These are phyloP conservation scores for Ostreobium quekettii DNA, from an alignment of 139 green algal species.

Conservation along the genomic window DNA sequence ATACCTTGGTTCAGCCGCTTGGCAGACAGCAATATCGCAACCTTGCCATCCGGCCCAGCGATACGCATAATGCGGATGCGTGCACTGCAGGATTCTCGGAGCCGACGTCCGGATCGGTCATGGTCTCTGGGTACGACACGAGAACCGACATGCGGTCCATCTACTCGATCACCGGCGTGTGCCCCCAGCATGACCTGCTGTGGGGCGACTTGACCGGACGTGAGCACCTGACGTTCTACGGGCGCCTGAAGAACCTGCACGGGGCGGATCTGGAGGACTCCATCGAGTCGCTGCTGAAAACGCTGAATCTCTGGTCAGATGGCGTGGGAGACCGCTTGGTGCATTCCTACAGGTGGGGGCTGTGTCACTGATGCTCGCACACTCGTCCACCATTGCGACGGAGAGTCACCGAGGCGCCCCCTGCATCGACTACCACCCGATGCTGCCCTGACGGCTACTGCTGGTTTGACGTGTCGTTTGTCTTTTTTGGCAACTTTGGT, in stretches of 20 bases:
- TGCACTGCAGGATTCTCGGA: constrained; percentile 44
- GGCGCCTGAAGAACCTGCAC: constrained; percentile 68
- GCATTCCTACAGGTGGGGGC: constrained; percentile 10
- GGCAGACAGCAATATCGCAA: too few relatives aligned
- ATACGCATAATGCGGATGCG: not conserved
- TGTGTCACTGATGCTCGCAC: too few relatives aligned
- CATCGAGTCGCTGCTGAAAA: constrained; percentile 23
- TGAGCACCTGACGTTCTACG: constrained; percentile 92
- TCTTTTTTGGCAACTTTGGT: not conserved
- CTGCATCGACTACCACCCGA: too few relatives aligned
- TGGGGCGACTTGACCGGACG: constrained; percentile 74
- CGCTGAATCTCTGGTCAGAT: constrained; percentile 21
- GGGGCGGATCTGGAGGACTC: constrained; percentile 20
- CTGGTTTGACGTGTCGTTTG: not conserved
- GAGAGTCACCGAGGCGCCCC: too few relatives aligned
- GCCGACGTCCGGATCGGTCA: constrained; percentile 33
- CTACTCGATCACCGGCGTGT: constrained; percentile 62
- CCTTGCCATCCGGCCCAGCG: too few relatives aligned
- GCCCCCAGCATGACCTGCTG: constrained; percentile 88
- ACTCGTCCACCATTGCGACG: too few relatives aligned
- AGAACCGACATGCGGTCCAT: constrained; percentile 42
- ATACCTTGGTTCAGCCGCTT: too few relatives aligned
- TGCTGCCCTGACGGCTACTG: not conserved
- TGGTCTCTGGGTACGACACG: constrained; percentile 52
- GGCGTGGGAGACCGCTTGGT: constrained; percentile 3